phyloP scores from a whole-genome alignment of 1,284 basidiomycete genomes.

The Ganoderma resinaceum region DNA sequence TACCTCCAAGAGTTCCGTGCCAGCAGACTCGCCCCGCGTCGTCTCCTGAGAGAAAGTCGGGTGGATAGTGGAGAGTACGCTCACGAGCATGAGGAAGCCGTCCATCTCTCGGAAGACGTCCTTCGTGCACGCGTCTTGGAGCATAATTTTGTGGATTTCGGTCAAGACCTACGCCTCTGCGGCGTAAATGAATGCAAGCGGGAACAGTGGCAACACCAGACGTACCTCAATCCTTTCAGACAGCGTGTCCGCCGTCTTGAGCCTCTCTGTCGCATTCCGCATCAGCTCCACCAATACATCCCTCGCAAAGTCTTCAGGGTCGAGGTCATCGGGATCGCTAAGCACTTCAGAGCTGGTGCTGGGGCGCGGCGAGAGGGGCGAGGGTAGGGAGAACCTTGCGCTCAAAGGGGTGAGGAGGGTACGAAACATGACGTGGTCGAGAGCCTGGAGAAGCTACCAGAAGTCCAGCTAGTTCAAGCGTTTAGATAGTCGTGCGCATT shows the following conservation, averaged over 20 bases:
- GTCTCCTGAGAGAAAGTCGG: conserved; percentile 44
- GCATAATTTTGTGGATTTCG: conserved; percentile 67
- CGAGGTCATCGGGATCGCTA: conserved; percentile 50
- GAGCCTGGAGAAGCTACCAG: conserved; percentile 21
- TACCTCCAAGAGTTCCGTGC: conserved; percentile 57
- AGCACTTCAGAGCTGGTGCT: conserved; percentile 26
- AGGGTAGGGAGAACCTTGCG: conserved; percentile 39
- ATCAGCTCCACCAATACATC: conserved; percentile 76
- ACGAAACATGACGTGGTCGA: conserved; percentile 38
- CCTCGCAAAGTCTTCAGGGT: conserved; percentile 74
- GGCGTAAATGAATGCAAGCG: neutral
- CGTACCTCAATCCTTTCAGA: conserved; percentile 59
- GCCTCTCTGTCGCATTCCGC: conserved; percentile 68
- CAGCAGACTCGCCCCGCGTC: conserved; percentile 50
- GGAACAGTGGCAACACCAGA: neutral
- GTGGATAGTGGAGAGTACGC: conserved; percentile 66
- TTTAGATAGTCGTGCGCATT: conserved; percentile 24
- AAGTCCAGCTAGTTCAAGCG: conserved; percentile 17
- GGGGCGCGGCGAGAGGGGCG: conserved; percentile 33
- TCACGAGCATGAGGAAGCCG: conserved; percentile 78
- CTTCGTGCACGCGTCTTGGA: conserved; percentile 66
- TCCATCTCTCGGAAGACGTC: conserved; percentile 82
- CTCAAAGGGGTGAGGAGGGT: conserved; percentile 45
- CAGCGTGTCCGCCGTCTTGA: conserved; percentile 61
- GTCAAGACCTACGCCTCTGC: conserved; percentile 53